These are phyloP conservation scores for Xylaria sp. DNA, from an alignment of 2,329 filamentous ascomycete species.

Conservation along the genomic window DNA sequence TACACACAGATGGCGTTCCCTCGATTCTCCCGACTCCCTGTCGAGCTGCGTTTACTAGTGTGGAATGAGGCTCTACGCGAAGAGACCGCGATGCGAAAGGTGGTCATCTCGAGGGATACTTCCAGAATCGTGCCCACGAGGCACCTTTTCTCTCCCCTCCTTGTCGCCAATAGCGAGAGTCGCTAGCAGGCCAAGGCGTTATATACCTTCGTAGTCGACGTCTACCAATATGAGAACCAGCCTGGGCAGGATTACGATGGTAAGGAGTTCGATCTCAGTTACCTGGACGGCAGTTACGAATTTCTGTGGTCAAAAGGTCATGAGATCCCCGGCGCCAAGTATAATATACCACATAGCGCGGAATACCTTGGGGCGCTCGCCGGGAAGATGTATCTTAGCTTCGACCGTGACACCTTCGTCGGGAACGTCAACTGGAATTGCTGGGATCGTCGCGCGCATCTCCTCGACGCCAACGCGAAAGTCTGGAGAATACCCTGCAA, in stretches of 20 bases:
- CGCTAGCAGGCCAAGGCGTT: constrained; percentile 13
- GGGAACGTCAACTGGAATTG: background rate
- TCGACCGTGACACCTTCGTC: constrained; percentile 3
- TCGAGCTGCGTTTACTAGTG: constrained; percentile 9
- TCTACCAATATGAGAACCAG: background rate
- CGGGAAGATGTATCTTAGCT: constrained; percentile 2
- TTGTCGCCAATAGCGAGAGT: constrained; percentile 11
- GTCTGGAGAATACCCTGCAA: background rate
- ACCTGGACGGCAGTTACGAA: too few relatives aligned
- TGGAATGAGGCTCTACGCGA: constrained; percentile 2
- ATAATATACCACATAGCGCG: too few relatives aligned
- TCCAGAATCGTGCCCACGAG: background rate
- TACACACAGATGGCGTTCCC: constrained; percentile 8
- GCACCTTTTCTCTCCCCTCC: constrained; percentile 4
- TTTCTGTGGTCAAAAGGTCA: too few relatives aligned
- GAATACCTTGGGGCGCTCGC: background rate
- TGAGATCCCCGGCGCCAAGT: too few relatives aligned
- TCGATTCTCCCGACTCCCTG: constrained; percentile 8
- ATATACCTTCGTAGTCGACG: constrained; percentile 3
- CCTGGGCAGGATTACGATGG: background rate
- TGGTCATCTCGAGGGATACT: background rate
- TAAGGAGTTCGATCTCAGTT: background rate
- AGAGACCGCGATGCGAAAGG: constrained; percentile 5
- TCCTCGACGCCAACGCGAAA: too few relatives aligned
- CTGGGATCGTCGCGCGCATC: background rate